Evolutionary conservation across 2,329 filamentous ascomycete genomes (phyloP).

Genomic region (Aspergillus sp.): DNA sequence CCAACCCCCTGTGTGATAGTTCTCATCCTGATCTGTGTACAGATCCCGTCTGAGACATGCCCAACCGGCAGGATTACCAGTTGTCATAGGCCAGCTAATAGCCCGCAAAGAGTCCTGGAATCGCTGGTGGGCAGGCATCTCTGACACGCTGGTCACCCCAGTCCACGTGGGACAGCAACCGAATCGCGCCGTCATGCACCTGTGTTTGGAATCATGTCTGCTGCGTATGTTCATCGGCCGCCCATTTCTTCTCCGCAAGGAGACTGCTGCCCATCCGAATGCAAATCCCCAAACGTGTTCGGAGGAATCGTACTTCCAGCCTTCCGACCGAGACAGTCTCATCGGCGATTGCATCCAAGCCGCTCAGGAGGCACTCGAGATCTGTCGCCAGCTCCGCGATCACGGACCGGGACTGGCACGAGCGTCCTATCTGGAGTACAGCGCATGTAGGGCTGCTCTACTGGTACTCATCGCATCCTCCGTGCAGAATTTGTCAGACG

Average conservation of each 20-base stretch:
- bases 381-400: conserved; percentile 28
- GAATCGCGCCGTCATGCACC: conserved; percentile 22
- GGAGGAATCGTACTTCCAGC: background rate
- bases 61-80: conserved; percentile 13
- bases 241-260: conserved; percentile 46
- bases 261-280: background rate
- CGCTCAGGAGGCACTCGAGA: conserved; percentile 28
- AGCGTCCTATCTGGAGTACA: conserved; percentile 41
- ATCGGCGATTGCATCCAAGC: conserved; percentile 31
- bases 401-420: conserved; percentile 31
- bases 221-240: conserved; percentile 54
- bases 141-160: background rate
- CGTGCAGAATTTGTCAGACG: conserved; percentile 28
- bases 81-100: conserved; percentile 13
- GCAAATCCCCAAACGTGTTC: background rate
- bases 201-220: conserved; percentile 50
- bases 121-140: conserved; percentile 20
- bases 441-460: conserved; percentile 38
- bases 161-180: background rate
- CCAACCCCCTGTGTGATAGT: background rate
- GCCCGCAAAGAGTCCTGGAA: conserved; percentile 10
- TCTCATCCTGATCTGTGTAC: background rate
- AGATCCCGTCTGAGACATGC: conserved; percentile 21
- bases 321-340: conserved; percentile 17
- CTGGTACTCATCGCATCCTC: conserved; percentile 39